phyloP scores from a whole-genome alignment of 2,329 filamentous ascomycete species.

The Mycocentrospora acerina region DNA sequence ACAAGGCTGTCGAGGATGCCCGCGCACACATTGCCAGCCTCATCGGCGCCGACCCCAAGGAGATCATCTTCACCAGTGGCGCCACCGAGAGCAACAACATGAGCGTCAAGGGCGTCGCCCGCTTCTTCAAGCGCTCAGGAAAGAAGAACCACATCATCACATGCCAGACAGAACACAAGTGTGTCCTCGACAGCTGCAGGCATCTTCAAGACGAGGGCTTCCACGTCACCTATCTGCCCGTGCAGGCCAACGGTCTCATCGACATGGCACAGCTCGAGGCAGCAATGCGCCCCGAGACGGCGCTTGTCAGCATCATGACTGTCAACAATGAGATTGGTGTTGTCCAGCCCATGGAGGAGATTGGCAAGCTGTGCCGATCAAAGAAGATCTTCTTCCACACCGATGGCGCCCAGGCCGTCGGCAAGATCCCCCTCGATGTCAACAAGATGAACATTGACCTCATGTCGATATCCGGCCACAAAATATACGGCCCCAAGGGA shows the following conservation, averaged over 20 bases:
- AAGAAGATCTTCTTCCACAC: constrained; percentile 99
- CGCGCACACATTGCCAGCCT: constrained; percentile 79
- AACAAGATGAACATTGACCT: constrained; percentile 98
- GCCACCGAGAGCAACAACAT: constrained; percentile 99
- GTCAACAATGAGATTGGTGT: constrained; percentile 99
- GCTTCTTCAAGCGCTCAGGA: constrained; percentile 87
- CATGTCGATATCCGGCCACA: constrained; percentile 98
- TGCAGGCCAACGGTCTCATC: constrained; percentile 82
- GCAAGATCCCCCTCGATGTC: constrained; percentile 95
- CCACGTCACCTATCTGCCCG: constrained; percentile 94
- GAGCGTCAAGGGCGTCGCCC: constrained; percentile 97
- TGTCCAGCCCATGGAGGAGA: constrained; percentile 93
- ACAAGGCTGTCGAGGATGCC: constrained; percentile 88
- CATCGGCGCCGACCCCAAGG: constrained; percentile 92
- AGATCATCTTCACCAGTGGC: constrained; percentile 98
- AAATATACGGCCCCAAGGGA: constrained; percentile 97
- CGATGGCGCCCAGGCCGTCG: constrained; percentile 94
- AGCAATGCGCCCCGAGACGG: constrained; percentile 87
- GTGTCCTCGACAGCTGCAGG: constrained; percentile 93
- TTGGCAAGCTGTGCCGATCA: constrained; percentile 84
- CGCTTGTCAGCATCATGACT: constrained; percentile 94
- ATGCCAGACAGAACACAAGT: constrained; percentile 97
- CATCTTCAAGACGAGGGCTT: constrained; percentile 97
- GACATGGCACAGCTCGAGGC: constrained; percentile 81
- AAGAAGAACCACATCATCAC: constrained; percentile 99